A percentile compares a stretch with the other conserved stretches of the same genome.
Conservation (phyloP, 2,329 filamentous ascomycete species). For the Blastomyces silverae region DNA sequence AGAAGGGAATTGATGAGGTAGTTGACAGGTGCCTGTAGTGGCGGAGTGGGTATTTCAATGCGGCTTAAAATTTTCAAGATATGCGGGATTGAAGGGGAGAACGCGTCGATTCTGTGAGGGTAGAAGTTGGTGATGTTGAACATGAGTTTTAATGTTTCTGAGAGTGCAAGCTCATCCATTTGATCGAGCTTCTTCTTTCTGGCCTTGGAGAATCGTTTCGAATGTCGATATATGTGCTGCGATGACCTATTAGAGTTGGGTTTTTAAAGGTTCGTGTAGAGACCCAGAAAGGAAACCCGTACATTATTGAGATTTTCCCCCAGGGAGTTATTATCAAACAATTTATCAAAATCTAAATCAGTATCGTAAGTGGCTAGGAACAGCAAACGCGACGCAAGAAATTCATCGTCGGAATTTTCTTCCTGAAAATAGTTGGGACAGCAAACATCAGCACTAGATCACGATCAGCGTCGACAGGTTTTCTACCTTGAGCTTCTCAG, state of each 20-base stretch:
- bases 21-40: constrained; percentile 65
- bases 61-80: constrained; percentile 63
- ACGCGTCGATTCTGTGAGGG: constrained; percentile 53
- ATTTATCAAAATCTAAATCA: constrained; percentile 56
- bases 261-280: background rate
- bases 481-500: constrained; percentile 57
- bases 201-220: constrained; percentile 47
- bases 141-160: constrained; percentile 76
- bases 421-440: constrained; percentile 36
- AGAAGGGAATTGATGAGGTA: constrained; percentile 73
- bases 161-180: constrained; percentile 70
- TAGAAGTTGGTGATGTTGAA: constrained; percentile 82
- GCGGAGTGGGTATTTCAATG: constrained; percentile 55
- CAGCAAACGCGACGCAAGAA: constrained; percentile 69
- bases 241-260: constrained; percentile 1
- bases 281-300: constrained; percentile 16
- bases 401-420: constrained; percentile 75
- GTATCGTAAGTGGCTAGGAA: constrained; percentile 75
- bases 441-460: background rate
- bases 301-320: constrained; percentile 59
- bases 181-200: constrained; percentile 32
- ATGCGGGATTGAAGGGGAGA: constrained; percentile 61
- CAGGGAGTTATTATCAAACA: constrained; percentile 61
- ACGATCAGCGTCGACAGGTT: background rate
- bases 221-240: constrained; percentile 63